Evolutionary conservation across 2,329 filamentous ascomycete species (phyloP).

Genomic region (Paramyrothecium sp.): DNA sequence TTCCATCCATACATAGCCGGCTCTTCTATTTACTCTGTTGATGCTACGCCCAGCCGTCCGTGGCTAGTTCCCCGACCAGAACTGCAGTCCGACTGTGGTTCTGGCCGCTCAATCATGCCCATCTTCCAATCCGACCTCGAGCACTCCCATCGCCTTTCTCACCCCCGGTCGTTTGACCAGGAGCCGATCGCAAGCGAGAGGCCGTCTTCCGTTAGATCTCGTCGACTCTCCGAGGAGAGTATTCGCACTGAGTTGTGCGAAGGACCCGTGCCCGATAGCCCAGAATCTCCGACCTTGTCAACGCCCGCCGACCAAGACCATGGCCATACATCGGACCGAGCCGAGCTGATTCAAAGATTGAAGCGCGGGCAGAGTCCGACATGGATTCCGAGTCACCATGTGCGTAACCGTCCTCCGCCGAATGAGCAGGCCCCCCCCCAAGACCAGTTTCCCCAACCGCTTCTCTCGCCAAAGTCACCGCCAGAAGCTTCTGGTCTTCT

Average conservation of each 20-base stretch:
- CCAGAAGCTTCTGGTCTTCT: slow-evolving; percentile 39
- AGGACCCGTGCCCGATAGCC: slow-evolving; percentile 48
- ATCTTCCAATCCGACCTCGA: slow-evolving; percentile 55
- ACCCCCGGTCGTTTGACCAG: slow-evolving; percentile 15
- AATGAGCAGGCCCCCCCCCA: neutral
- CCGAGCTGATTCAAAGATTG: slow-evolving; percentile 78
- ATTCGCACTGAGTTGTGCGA: slow-evolving; percentile 61
- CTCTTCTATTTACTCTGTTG: neutral
- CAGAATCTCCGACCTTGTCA: slow-evolving; percentile 10
- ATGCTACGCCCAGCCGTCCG: slow-evolving; percentile 5
- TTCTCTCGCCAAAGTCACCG: slow-evolving; percentile 25
- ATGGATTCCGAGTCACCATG: slow-evolving; percentile 68
- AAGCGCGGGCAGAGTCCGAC: slow-evolving; percentile 76
- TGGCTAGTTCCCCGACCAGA: slow-evolving; percentile 9
- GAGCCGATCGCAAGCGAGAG: slow-evolving; percentile 13
- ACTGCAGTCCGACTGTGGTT: slow-evolving; percentile 29
- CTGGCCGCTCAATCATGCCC: slow-evolving; percentile 45
- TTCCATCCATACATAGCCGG: neutral
- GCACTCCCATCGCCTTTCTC: slow-evolving; percentile 22
- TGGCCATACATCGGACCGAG: slow-evolving; percentile 56
- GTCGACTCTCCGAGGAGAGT: slow-evolving; percentile 55
- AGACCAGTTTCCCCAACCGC: slow-evolving; percentile 7
- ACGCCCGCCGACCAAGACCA: slow-evolving; percentile 13
- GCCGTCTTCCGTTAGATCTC: slow-evolving; percentile 11
- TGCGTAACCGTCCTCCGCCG: slow-evolving; percentile 29